phyloP scores from a whole-genome alignment of 2,329 filamentous ascomycete genomes.

The Xylariaceae sp. region DNA sequence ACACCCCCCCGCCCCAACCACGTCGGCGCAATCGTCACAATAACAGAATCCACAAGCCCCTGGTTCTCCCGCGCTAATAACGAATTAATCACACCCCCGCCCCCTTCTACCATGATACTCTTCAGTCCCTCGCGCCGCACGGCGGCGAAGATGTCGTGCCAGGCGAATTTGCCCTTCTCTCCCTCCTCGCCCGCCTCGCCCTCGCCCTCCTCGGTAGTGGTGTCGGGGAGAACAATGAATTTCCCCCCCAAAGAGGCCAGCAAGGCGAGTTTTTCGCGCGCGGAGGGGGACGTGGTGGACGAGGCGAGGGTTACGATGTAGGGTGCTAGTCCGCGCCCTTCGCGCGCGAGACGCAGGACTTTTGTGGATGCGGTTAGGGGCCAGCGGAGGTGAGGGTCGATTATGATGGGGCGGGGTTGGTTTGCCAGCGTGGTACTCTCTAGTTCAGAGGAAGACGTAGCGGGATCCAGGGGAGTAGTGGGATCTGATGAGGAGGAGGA shows the following conservation, averaged over 20 bases:
- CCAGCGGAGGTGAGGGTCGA: constrained; percentile 79
- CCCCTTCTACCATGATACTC: constrained; percentile 91
- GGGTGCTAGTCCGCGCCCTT: constrained; percentile 61
- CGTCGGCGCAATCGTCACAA: constrained; percentile 83
- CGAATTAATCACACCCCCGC: constrained; percentile 74
- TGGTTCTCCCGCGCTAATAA: constrained; percentile 57
- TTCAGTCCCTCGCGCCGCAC: constrained; percentile 56
- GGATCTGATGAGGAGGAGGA: too few species aligned
- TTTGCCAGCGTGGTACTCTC: constrained; percentile 21
- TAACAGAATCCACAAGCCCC: constrained; percentile 66
- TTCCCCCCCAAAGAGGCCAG: constrained; percentile 49
- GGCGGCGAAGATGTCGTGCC: constrained; percentile 57
- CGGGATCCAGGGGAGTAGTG: too few species aligned
- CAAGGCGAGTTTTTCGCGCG: constrained; percentile 35
- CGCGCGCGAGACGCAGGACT: constrained; percentile 58
- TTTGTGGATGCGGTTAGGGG: constrained; percentile 53
- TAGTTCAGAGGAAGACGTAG: too few species aligned
- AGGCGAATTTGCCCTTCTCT: constrained; percentile 47
- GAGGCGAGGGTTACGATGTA: constrained; percentile 57
- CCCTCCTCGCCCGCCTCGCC: constrained; percentile 26
- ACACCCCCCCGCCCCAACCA: constrained; percentile 86
- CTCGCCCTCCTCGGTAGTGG: too few species aligned
- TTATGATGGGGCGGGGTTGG: constrained; percentile 75
- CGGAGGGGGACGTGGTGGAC: constrained; percentile 32
- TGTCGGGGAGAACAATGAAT: constrained; percentile 39